A percentile compares a stretch with the other conserved stretches of the same genome.
Evolutionary conservation across 805 yeast species (phyloP).

Genomic region (Sugiyamaella mastotermitis): DNA sequence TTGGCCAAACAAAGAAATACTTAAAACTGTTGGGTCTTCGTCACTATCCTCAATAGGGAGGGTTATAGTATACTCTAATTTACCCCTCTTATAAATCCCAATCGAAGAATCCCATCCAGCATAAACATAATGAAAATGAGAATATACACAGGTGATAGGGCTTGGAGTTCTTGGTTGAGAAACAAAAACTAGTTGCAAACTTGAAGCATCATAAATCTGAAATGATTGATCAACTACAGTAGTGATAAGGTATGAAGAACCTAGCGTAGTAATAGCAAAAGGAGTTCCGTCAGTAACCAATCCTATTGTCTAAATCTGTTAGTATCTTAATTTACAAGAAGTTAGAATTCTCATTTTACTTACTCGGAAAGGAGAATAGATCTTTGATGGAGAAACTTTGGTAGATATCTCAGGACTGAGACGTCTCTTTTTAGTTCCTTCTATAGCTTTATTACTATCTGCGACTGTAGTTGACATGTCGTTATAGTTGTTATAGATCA

Average conservation of each 20-base stretch:
- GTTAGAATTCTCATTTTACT: conserved; percentile 7
- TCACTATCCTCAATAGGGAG: conserved; percentile 28
- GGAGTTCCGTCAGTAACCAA: conserved; percentile 84
- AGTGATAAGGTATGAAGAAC: conserved; percentile 78
- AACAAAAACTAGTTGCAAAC: conserved; percentile 76
- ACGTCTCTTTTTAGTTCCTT: conserved; percentile 4
- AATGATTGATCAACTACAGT: conserved; percentile 86
- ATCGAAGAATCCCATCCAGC: conserved; percentile 67
- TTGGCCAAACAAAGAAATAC: conserved; percentile 68
- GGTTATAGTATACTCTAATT: conserved; percentile 40
- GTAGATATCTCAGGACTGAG: conserved; percentile 1
- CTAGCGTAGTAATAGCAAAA: conserved; percentile 82
- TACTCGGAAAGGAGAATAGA: conserved; percentile 81
- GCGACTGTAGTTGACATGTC: too few species aligned
- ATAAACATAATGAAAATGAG: conserved; percentile 80
- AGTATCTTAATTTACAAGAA: too few species aligned
- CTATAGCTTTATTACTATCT: conserved; percentile 1
- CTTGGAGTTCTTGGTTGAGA: conserved; percentile 70
- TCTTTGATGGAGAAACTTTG: conserved; percentile 38
- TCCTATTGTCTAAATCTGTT: conserved; percentile 52
- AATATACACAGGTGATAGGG: conserved; percentile 62
- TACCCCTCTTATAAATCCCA: conserved; percentile 81
- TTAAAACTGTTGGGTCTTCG: conserved; percentile 36
- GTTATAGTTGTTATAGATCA: too few species aligned
- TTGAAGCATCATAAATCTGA: conserved; percentile 87